Evolutionary conservation across 371 early-diverging fungal genomes (phyloP).

Genomic region (Circinella umbellata): DNA sequence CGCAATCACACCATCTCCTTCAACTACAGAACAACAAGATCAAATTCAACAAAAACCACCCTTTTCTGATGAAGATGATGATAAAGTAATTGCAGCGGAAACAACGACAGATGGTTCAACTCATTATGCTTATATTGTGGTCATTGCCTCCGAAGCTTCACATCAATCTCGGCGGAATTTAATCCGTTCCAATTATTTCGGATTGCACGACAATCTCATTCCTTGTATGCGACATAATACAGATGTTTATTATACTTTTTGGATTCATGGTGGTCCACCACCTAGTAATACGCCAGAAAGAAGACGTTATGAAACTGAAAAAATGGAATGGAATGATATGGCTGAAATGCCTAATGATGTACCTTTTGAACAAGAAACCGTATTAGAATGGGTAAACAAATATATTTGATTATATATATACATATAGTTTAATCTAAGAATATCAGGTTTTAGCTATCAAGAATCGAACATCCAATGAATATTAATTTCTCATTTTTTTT

Average conservation of each 20-base stretch:
- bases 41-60: not conserved
- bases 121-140: constrained; percentile 49
- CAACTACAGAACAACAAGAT: not conserved
- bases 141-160: constrained; percentile 52
- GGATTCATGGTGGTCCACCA: constrained; percentile 49
- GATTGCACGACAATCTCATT: constrained; percentile 51
- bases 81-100: not conserved
- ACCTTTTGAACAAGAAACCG: constrained; percentile 33
- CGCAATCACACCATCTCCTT: not conserved
- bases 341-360: constrained; percentile 22
- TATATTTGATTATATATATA: not conserved
- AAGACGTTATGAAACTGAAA: constrained; percentile 53
- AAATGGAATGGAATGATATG: constrained; percentile 61
- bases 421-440: not conserved
- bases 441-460: too few species aligned
- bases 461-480: too few species aligned
- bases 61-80: constrained; percentile 6
- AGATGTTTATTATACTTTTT: constrained; percentile 52
- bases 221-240: constrained; percentile 50
- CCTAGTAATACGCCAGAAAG: constrained; percentile 37
- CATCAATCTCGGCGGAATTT: constrained; percentile 41
- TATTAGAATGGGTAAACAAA: constrained; percentile 37
- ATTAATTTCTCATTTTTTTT: not conserved
- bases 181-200: constrained; percentile 57
- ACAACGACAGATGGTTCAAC: constrained; percentile 33